Evolutionary conservation across 2,329 filamentous ascomycete genomes (phyloP), one percentile per base, ranked within the genome.

Genomic region (Uncinocarpus reesii): DNA sequence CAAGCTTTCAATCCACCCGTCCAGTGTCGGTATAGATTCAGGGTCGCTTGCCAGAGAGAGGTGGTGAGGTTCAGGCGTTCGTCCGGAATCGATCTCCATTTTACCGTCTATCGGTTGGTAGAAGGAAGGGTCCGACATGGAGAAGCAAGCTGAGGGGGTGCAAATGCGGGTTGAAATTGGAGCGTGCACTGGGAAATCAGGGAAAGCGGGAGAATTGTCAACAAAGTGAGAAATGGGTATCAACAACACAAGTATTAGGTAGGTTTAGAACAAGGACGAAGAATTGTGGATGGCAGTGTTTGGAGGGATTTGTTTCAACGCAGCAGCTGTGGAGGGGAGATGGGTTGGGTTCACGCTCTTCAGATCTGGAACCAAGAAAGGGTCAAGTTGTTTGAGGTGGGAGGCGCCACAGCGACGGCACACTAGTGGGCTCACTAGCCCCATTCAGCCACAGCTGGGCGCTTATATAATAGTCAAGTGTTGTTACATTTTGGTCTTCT

Each of bases 1-100:
- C 71, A 98, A 76, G 73, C 79, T 89, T 77, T 95, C 90, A 66
- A 98, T 96, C 92, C 92, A 98, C 64, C 89, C 88, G 67, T 98
- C 92, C 55, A 98, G 77, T 52, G 87, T 95, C 53, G 85, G 81
- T 73, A 95, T 92, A 58, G 88, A 86, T 53, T 89, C 82, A 48
- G 90, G 85, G 72, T 96, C 92, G 62, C 80, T 77, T 48, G 80
- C 74, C 43, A 87, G 80, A 52, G 84, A 80, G 60, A 95, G 71
- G 64, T 84, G 84, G 65, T 86, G 78, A 56, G 80, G 78, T 65
- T 84, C 81, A 56, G 88, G 85, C 62, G 84, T 81, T 71, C 89
- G 86, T 63, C 84, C 85, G 60, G 94, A 88, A 67, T 98, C 92
- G 75, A 74, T 71, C 61, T 95, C 90, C 92, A 98, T 98, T 71